phyloP scores from a whole-genome alignment of 1,284 basidiomycete species.

The Puccinia triticina region DNA sequence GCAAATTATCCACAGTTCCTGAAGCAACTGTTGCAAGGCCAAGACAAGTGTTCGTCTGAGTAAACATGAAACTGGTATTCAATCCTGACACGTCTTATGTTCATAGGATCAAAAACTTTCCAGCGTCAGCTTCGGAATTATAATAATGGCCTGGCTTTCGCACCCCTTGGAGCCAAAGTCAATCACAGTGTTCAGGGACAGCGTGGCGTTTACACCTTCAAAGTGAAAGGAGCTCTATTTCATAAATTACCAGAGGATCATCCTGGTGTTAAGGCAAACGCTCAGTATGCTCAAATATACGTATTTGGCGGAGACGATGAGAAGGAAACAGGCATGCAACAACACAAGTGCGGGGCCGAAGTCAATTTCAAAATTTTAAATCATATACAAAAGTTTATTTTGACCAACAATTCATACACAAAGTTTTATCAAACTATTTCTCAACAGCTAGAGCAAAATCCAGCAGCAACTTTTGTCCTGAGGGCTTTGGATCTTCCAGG shows the following conservation, averaged over 20 bases:
- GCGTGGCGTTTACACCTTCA: not conserved
- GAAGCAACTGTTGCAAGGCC: not conserved
- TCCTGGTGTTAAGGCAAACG: not conserved
- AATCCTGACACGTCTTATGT: too few relatives aligned
- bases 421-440: not conserved
- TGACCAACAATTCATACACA: not conserved
- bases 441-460: not conserved
- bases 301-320: not conserved
- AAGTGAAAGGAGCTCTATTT: not conserved
- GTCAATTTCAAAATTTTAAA: not conserved
- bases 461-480: not conserved
- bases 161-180: not conserved
- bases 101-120: not conserved
- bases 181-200: not conserved
- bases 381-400: not conserved
- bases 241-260: not conserved
- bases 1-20: not conserved
- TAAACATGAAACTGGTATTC: not conserved
- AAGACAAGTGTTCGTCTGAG: not conserved
- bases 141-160: conserved; percentile 21
- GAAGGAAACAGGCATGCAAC: not conserved
- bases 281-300: conserved; percentile 27
- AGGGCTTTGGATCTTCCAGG: not conserved
- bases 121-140: not conserved
- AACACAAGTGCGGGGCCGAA: not conserved